Evolutionary conservation across 106 monocot species (phyloP).

Genomic region (Dactylorhiza incarnata): DNA sequence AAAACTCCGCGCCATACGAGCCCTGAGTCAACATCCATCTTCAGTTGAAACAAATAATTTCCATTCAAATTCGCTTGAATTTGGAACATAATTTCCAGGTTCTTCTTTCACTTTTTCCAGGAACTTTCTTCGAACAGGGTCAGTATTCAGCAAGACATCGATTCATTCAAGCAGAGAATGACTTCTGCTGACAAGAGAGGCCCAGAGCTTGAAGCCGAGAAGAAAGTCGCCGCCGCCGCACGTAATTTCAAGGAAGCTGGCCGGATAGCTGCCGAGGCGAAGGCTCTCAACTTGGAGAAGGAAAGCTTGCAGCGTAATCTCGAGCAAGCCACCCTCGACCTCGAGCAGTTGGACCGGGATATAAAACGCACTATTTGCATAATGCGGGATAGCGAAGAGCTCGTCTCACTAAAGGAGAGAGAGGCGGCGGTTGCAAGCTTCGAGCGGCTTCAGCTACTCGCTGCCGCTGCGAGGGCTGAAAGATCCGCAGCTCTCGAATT

Average conservation of each 20-base stretch:
- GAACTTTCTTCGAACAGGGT: conserved; percentile 70
- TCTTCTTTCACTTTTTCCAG: conserved; percentile 23
- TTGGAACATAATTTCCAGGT: neutral
- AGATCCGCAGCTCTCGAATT: conserved; percentile 57
- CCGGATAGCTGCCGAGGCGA: conserved; percentile 75
- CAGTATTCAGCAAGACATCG: conserved; percentile 55
- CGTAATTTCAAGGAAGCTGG: conserved; percentile 96
- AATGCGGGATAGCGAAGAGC: conserved; percentile 60
- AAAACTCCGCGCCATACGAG: too few relatives aligned
- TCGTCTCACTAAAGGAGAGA: conserved; percentile 54
- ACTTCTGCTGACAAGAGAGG: conserved; percentile 80
- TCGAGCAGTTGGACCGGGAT: conserved; percentile 55
- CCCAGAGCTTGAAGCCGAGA: conserved; percentile 93
- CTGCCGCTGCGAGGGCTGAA: conserved; percentile 70
- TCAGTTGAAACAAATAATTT: too few relatives aligned
- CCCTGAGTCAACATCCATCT: too few relatives aligned
- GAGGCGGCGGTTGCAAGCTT: conserved; percentile 63
- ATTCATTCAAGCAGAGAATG: conserved; percentile 61
- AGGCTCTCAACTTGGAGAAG: conserved; percentile 59
- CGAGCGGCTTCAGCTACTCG: conserved; percentile 45
- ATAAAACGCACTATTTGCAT: conserved; percentile 32
- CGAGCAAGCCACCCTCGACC: conserved; percentile 32
- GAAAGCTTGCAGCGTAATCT: conserved; percentile 50
- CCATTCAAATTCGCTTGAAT: too few relatives aligned
- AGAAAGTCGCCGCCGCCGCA: conserved; percentile 90